Evolutionary conservation across 108 stramenopile genomes (phyloP).

Genomic region (Conticribra weissflogii): DNA sequence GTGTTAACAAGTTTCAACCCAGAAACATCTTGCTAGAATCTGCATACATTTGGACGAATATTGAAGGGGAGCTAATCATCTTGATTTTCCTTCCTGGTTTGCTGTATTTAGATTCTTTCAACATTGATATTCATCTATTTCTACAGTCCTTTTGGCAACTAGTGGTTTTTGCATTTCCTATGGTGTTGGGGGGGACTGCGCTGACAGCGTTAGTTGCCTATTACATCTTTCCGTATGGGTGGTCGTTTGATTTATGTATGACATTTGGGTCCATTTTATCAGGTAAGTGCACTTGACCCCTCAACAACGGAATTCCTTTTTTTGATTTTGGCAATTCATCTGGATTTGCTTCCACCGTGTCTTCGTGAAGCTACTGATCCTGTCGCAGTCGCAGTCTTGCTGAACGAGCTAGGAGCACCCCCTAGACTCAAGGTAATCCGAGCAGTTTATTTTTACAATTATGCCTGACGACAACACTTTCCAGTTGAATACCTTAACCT

Average conservation of each 20-base stretch:
- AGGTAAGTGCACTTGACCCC: too few species aligned
- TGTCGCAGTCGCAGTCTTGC: slow-evolving; percentile 87
- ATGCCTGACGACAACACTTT: background rate
- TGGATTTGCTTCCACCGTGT: too few species aligned
- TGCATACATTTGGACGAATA: slow-evolving; percentile 25
- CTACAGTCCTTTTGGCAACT: slow-evolving; percentile 53
- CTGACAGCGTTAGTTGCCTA: slow-evolving; percentile 64
- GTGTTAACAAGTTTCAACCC: background rate
- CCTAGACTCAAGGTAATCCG: slow-evolving; percentile 57
- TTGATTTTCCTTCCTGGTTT: slow-evolving; percentile 47
- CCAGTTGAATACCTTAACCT: background rate
- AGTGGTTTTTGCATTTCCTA: slow-evolving; percentile 89
- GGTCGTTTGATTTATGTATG: slow-evolving; percentile 68
- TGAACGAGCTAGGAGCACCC: slow-evolving; percentile 74
- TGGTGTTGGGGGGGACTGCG: slow-evolving; percentile 73
- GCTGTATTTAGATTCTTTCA: slow-evolving; percentile 48
- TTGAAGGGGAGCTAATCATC: slow-evolving; percentile 35
- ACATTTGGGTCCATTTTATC: slow-evolving; percentile 83
- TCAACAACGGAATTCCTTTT: too few species aligned
- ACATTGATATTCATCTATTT: slow-evolving; percentile 77
- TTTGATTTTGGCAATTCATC: background rate
- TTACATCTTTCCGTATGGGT: slow-evolving; percentile 73
- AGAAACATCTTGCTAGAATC: slow-evolving; percentile 39
- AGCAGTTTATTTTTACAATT: background rate
- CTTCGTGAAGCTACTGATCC: slow-evolving; percentile 94